phyloP scores from a whole-genome alignment of 129 eudicot species.

The Logfia minima region DNA sequence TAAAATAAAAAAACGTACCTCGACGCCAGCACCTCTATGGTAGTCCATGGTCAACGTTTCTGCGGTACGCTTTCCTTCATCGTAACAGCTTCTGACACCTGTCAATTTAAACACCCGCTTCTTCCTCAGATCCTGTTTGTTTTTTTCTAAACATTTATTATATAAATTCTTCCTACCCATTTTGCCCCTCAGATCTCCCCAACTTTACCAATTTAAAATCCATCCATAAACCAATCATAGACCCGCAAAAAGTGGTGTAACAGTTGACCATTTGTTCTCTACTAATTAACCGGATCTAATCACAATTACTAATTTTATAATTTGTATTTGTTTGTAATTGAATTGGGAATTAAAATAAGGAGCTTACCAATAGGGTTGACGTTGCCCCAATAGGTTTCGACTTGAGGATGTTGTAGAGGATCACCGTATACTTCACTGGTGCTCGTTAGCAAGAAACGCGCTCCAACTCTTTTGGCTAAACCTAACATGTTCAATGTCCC shows the following conservation, averaged over 20 bases:
- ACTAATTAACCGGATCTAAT: constrained; percentile 26
- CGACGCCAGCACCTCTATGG: constrained; percentile 92
- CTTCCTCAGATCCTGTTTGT: constrained; percentile 24
- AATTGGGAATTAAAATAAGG: background rate
- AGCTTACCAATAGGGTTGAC: constrained; percentile 76
- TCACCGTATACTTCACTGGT: constrained; percentile 96
- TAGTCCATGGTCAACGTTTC: constrained; percentile 96
- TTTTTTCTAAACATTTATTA: background rate
- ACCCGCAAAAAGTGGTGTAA: constrained; percentile 25
- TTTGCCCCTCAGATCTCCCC: constrained; percentile 22
- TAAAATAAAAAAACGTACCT: constrained; percentile 41
- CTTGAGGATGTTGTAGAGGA: constrained; percentile 88
- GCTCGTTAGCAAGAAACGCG: constrained; percentile 83
- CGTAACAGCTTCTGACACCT: constrained; percentile 98
- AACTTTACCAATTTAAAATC: background rate
- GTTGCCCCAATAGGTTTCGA: constrained; percentile 93
- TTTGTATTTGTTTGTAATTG: no score
- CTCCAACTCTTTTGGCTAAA: constrained; percentile 85
- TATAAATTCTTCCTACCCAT: constrained; percentile 9
- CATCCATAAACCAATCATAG: constrained; percentile 3
- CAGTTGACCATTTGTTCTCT: constrained; percentile 21
- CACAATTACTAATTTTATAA: background rate
- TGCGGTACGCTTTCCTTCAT: constrained; percentile 94
- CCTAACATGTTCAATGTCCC: constrained; percentile 95
- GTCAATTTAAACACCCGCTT: constrained; percentile 27